Evolutionary conservation across 257 asterid species (phyloP).

Genomic region (Ehretia macrophylla): DNA sequence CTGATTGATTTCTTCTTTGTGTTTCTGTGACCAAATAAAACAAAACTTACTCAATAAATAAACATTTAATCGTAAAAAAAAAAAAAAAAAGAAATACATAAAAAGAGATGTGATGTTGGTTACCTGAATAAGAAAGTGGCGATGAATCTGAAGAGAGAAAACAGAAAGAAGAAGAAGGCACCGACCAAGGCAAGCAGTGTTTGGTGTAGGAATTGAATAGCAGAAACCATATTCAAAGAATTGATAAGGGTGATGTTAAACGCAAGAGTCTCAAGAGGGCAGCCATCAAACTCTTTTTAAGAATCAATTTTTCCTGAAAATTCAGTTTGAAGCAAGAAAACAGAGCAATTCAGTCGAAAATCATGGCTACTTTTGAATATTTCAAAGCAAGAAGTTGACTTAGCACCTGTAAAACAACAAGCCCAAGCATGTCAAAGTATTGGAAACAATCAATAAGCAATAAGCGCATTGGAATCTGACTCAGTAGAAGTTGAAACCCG

Average conservation of each 20-base stretch:
- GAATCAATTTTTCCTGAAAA: not conserved
- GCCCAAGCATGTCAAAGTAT: constrained; percentile 11
- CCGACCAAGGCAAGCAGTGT: constrained; percentile 29
- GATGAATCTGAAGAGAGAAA: constrained; percentile 39
- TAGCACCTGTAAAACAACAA: constrained; percentile 29
- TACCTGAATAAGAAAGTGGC: constrained; percentile 50
- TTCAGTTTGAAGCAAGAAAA: constrained; percentile 38
- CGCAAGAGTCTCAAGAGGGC: constrained; percentile 1
- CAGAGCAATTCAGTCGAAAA: constrained; percentile 14
- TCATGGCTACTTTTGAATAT: constrained; percentile 49
- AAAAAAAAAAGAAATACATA: not conserved
- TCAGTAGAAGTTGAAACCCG: constrained; percentile 47
- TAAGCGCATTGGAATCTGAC: constrained; percentile 16
- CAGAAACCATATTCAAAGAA: constrained; percentile 41
- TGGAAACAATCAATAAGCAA: constrained; percentile 8
- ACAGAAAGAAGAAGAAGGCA: constrained; percentile 27
- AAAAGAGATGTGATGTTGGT: not conserved
- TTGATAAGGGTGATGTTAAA: constrained; percentile 8
- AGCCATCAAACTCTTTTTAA: constrained; percentile 17
- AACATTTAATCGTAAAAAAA: not conserved
- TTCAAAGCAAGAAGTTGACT: constrained; percentile 48
- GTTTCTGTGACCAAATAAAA: not conserved
- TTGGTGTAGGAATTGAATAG: constrained; percentile 27
- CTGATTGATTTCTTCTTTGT: no score
- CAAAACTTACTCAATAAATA: not conserved